Base-by-base conservation (phyloP, 352 stramenopile genomes). In the Phytophthora colocasiae region DNA sequence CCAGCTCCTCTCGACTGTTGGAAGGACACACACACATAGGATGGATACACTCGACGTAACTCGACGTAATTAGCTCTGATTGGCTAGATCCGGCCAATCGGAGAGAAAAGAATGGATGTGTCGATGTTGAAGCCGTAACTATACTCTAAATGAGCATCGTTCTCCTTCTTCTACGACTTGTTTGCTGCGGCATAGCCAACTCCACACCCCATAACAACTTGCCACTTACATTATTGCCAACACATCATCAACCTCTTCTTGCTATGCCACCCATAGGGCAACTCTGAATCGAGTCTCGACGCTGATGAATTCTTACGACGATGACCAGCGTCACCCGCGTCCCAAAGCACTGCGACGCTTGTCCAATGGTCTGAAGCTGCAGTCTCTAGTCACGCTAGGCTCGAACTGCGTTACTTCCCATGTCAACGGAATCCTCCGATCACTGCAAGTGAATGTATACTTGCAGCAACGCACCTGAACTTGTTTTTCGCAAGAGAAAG, bases 11-110 rank as follows among this genome's bases (percentile, higher is more conserved):
- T 56, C 38, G 52, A 29, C 53, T 63, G 29, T 39, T 70, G 54
- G 62, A 70, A 70, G 38, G 55, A 48, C 63, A 57, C 29, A 15
- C n/a, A 43, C 31, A 61, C 54, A 41, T 61, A 9, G 32, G 17
- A 64, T 54, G 58, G 58, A 58, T 66, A 66, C 58, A 52, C 60
- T 66, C 39, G 47, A 34, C 29, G 29, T 34, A 34, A 34, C 29
- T 34, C 63, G 48, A 66, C 63, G 55, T 41, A 27, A 57, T 27
- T 6, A 26, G 2, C 24, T 45, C 2, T 2, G 36, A 71, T 66
- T 71, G 56, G 56, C 36, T 48, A 56, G 41, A 50, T 14, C 49
- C 51, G 29, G 24, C 53, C 64, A 72, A 72, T 72, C 58, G 68
- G 50, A 27, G 24, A 12, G 40, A 52, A 68, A 58, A 63, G 15